Percentiles rank a stretch among this genome's conserved stretches.
Evolutionary conservation across 495 filamentous ascomycete species (phyloP).

Genomic region (Penicillium longicatenatum): DNA sequence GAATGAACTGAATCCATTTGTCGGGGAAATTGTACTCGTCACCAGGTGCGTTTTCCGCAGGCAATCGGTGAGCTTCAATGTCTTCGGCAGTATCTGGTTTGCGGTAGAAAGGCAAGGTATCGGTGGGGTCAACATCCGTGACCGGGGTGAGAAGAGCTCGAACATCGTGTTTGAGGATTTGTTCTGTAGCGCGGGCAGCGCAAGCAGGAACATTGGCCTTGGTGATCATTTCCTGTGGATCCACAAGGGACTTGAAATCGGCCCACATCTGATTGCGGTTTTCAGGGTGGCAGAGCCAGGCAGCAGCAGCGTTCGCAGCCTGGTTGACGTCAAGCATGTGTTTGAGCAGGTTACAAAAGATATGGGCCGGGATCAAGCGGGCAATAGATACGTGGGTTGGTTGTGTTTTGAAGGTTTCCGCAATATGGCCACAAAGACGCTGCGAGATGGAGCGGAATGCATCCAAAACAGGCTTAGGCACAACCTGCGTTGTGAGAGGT

Average conservation of each 20-base stretch:
- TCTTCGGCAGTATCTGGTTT: slow-evolving; percentile 47
- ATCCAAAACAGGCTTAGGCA: slow-evolving; percentile 79
- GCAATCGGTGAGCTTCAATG: slow-evolving; percentile 35
- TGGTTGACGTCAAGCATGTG: slow-evolving; percentile 88
- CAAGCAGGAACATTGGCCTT: slow-evolving; percentile 47
- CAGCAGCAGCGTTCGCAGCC: slow-evolving; percentile 62
- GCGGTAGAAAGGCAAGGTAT: slow-evolving; percentile 38
- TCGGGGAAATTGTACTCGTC: slow-evolving; percentile 70
- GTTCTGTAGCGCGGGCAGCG: slow-evolving; percentile 51
- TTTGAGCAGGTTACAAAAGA: slow-evolving; percentile 83
- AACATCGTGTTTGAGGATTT: slow-evolving; percentile 74
- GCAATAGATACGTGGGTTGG: slow-evolving; percentile 82
- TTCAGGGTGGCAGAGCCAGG: slow-evolving; percentile 51
- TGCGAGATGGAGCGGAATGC: slow-evolving; percentile 84
- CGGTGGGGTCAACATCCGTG: slow-evolving; percentile 34
- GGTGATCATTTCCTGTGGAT: slow-evolving; percentile 56
- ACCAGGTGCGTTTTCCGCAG: slow-evolving; percentile 37
- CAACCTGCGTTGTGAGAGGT: slow-evolving; percentile 81
- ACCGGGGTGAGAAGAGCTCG: slow-evolving; percentile 62
- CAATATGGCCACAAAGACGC: slow-evolving; percentile 73
- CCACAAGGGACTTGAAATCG: slow-evolving; percentile 83
- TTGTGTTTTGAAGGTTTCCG: slow-evolving; percentile 73
- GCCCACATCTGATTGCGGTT: slow-evolving; percentile 79
- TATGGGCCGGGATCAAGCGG: slow-evolving; percentile 81
- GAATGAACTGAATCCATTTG: slow-evolving; percentile 81